Percentiles rank a stretch among this genome's conserved stretches.
Evolutionary conservation across 345 rosid species (phyloP).

Genomic region (Toxicodendron radicans): DNA sequence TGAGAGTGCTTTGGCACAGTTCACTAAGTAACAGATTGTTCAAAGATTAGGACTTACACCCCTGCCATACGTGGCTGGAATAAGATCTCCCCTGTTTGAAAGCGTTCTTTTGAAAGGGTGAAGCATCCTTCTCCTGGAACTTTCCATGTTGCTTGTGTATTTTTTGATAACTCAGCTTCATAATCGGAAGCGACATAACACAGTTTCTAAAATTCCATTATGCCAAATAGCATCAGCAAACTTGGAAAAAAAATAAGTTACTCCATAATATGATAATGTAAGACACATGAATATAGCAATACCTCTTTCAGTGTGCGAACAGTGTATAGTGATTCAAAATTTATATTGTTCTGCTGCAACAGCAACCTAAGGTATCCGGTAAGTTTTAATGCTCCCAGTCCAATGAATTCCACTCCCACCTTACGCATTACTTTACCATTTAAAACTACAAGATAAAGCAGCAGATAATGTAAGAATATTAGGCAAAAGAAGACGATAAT

Average conservation of each 20-base stretch:
- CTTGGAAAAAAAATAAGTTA: slow-evolving; percentile 2
- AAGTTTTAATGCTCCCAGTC: slow-evolving; percentile 82
- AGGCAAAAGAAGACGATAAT: not conserved
- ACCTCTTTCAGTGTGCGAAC: slow-evolving; percentile 94
- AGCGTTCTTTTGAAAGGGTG: slow-evolving; percentile 83
- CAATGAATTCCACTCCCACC: slow-evolving; percentile 84
- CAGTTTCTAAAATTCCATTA: slow-evolving; percentile 52
- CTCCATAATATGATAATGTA: slow-evolving; percentile 10
- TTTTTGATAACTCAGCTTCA: slow-evolving; percentile 58
- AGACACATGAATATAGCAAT: slow-evolving; percentile 3
- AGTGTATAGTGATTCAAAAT: slow-evolving; percentile 72
- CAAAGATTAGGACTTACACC: slow-evolving; percentile 55
- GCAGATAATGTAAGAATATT: slow-evolving; percentile 10
- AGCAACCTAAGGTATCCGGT: slow-evolving; percentile 82
- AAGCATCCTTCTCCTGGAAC: slow-evolving; percentile 70
- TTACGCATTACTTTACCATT: slow-evolving; percentile 87
- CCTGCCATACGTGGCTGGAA: slow-evolving; percentile 87
- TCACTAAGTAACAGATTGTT: not conserved
- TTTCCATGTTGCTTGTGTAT: slow-evolving; percentile 65
- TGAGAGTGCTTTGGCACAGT: slow-evolving; percentile 10
- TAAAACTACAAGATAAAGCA: slow-evolving; percentile 54
- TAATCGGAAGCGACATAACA: slow-evolving; percentile 92
- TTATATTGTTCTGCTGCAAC: slow-evolving; percentile 70
- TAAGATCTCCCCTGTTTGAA: slow-evolving; percentile 88
- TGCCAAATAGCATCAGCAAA: slow-evolving; percentile 25